phyloP scores from a whole-genome alignment of 352 stramenopile species.

The Phytophthora brassicae region DNA sequence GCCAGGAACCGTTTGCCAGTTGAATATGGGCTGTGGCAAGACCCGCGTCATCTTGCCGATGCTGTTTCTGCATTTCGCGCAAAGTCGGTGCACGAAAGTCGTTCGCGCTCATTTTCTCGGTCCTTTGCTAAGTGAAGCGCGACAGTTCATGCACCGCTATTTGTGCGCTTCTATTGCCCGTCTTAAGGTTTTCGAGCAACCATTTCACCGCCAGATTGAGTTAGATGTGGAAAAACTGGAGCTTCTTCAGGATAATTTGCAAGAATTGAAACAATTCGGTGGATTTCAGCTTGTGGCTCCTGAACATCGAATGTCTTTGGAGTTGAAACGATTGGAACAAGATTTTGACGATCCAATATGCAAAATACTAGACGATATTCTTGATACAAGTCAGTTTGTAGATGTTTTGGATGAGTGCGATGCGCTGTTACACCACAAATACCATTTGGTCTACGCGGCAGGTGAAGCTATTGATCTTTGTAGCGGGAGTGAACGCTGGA shows the following conservation, averaged over 20 bases:
- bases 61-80: constrained; percentile 75
- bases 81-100: constrained; percentile 17
- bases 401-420: constrained; percentile 90
- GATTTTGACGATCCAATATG: background rate
- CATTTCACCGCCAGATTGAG: constrained; percentile 63
- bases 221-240: constrained; percentile 28
- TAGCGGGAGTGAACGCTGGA: constrained; percentile 51
- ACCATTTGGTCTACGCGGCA: constrained; percentile 88
- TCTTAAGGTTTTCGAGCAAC: constrained; percentile 55
- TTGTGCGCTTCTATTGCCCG: constrained; percentile 45
- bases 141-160: constrained; percentile 62
- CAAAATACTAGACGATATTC: constrained; percentile 35
- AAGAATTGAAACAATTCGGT: constrained; percentile 39
- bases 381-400: constrained; percentile 50
- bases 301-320: constrained; percentile 87
- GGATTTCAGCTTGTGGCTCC: constrained; percentile 79
- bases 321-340: constrained; percentile 67
- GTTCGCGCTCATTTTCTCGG: constrained; percentile 66
- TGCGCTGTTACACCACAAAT: constrained; percentile 84
- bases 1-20: constrained; percentile 68
- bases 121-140: constrained; percentile 61
- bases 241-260: constrained; percentile 38
- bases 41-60: constrained; percentile 88
- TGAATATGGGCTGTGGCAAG: constrained; percentile 89
- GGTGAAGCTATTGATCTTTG: constrained; percentile 49